phyloP scores from a whole-genome alignment of 352 stramenopile species.

The Globisporangium spiculum region DNA sequence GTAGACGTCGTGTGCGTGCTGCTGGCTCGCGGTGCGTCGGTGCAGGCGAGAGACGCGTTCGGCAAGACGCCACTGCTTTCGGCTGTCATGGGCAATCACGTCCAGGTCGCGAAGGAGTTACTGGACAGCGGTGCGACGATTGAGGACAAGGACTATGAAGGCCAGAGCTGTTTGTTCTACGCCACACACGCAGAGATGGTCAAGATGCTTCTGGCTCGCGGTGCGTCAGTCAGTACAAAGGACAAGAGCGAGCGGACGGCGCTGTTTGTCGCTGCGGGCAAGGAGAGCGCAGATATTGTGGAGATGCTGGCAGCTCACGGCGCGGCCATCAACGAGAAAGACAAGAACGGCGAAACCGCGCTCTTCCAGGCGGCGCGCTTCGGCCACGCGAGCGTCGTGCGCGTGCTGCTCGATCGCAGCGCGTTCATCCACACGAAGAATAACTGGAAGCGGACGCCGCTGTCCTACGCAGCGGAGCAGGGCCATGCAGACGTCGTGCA shows the following conservation, averaged over 20 bases:
- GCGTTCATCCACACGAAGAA: conserved; percentile 17
- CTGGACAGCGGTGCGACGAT: conserved; percentile 9
- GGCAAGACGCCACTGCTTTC: conserved; percentile 18
- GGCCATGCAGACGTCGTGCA: conserved; percentile 13
- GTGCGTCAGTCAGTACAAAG: background rate
- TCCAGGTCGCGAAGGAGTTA: conserved; percentile 4
- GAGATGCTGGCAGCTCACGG: conserved; percentile 3
- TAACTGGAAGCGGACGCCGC: conserved; percentile 9
- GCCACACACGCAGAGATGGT: conserved; percentile 8
- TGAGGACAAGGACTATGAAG: conserved; percentile 9
- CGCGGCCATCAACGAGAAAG: conserved; percentile 13
- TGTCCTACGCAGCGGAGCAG: conserved; percentile 14
- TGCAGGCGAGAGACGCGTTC: conserved; percentile 14
- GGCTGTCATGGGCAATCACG: conserved; percentile 15
- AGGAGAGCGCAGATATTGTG: conserved; percentile 11
- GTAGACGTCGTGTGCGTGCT: conserved; percentile 13
- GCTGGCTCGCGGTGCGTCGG: conserved; percentile 5
- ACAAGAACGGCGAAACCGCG: conserved; percentile 17
- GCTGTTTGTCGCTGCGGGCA: conserved; percentile 15
- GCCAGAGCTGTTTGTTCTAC: conserved; percentile 18
- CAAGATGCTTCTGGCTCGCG: conserved; percentile 9
- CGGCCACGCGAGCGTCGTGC: conserved; percentile 1
- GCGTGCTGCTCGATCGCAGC: conserved; percentile 8
- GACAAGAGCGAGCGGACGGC: conserved; percentile 14
- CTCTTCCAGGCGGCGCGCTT: conserved; percentile 17